These are phyloP conservation scores for Rickenella mellea DNA, from an alignment of 768 basidiomycete genomes.

Conservation along the genomic window DNA sequence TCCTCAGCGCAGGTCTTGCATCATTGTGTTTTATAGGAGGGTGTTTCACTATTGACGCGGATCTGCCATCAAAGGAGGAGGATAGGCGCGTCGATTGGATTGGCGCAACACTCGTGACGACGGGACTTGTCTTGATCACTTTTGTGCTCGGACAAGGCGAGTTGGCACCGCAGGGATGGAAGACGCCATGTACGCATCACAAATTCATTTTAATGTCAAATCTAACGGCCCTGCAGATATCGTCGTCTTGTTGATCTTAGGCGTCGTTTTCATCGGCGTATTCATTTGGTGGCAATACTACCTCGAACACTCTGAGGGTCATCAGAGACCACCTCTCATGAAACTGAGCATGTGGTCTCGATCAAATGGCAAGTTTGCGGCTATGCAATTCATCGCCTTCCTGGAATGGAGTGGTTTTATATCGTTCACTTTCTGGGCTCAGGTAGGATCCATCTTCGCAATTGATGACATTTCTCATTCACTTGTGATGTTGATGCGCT, in stretches of 20 bases:
- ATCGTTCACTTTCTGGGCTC: constrained; percentile 43
- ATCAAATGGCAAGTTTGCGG: constrained; percentile 52
- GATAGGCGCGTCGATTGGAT: constrained; percentile 65
- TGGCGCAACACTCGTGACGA: constrained; percentile 57
- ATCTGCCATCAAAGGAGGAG: constrained; percentile 20
- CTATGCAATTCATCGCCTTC: constrained; percentile 54
- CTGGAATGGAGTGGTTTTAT: constrained; percentile 52
- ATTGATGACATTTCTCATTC: not conserved
- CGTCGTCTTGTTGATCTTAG: constrained; percentile 55
- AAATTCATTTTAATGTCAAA: constrained; percentile 3
- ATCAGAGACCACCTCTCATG: constrained; percentile 47
- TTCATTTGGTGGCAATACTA: constrained; percentile 64
- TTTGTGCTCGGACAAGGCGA: constrained; percentile 67
- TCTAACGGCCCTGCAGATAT: constrained; percentile 39
- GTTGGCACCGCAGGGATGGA: constrained; percentile 52
- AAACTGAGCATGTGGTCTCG: constrained; percentile 52
- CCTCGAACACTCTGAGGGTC: constrained; percentile 32
- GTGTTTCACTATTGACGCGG: constrained; percentile 51
- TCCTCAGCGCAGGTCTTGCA: constrained; percentile 48
- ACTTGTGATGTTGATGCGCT: constrained; percentile 1
- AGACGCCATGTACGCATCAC: constrained; percentile 36
- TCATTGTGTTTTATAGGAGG: constrained; percentile 43
- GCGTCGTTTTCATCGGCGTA: constrained; percentile 39
- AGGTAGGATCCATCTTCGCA: constrained; percentile 17
- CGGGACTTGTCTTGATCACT: constrained; percentile 58